Percentiles rank a stretch among this genome's conserved stretches.
phyloP scores from a whole-genome alignment of 2,329 filamentous ascomycete species.

The Curvularia verruculosa region DNA sequence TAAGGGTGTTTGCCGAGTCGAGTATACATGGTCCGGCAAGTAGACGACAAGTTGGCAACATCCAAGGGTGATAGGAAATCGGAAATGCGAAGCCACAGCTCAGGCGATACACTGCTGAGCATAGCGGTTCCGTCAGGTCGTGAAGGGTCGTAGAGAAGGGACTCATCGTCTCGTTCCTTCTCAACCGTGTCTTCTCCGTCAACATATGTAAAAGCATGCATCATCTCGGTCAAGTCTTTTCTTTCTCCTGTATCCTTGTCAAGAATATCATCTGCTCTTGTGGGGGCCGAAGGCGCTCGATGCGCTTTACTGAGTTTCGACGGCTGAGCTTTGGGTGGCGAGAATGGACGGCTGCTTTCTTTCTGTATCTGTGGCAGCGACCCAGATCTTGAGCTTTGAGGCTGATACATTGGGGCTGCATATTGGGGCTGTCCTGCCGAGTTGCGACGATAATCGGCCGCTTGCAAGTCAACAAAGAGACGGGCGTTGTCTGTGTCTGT shows the following conservation, averaged over 20 bases:
- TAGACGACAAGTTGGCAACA: constrained; percentile 36
- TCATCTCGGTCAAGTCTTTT: constrained; percentile 43
- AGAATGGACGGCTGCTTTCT: constrained; percentile 8
- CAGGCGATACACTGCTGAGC: constrained; percentile 29
- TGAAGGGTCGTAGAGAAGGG: constrained; percentile 30
- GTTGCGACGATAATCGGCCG: constrained; percentile 32
- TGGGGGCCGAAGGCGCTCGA: constrained; percentile 20
- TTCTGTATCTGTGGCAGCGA: constrained; percentile 24
- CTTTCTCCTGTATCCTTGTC: constrained; percentile 43
- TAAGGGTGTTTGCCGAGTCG: constrained; percentile 33
- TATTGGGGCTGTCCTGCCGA: constrained; percentile 34
- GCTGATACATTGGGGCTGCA: constrained; percentile 28
- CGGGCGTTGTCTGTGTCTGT: constrained; percentile 2
- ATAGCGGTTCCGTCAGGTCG: constrained; percentile 33
- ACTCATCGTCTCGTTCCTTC: constrained; percentile 21
- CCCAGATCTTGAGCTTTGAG: constrained; percentile 20
- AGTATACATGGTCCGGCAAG: constrained; percentile 36
- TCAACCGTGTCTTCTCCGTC: constrained; percentile 32
- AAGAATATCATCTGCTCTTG: constrained; percentile 29
- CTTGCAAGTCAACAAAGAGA: constrained; percentile 7
- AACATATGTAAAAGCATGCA: constrained; percentile 40
- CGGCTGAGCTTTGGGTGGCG: constrained; percentile 17
- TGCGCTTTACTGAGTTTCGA: constrained; percentile 33
- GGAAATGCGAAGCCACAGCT: constrained; percentile 35
- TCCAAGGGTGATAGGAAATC: constrained; percentile 38